Percentiles rank a stretch among this genome's conserved stretches.
Evolutionary conservation across 176 grass and related monocot genomes (phyloP).

Genomic region (Triticum urartu): DNA sequence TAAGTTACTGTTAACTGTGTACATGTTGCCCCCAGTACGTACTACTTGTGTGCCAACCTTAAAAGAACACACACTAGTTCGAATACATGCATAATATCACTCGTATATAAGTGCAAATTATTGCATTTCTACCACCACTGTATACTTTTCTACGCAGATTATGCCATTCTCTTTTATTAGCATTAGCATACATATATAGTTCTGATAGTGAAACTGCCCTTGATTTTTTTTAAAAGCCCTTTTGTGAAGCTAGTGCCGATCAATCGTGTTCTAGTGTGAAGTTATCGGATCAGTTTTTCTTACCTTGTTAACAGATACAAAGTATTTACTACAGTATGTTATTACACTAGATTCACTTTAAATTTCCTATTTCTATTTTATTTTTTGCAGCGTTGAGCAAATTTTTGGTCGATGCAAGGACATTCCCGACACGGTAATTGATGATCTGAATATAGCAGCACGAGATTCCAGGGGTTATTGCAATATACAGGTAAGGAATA

Average conservation of each 20-base stretch:
- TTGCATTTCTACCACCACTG: neutral
- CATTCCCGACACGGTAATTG: neutral
- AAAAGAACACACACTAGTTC: neutral
- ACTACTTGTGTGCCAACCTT: neutral
- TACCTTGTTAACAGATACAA: neutral
- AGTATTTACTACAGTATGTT: neutral
- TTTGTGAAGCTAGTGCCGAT: neutral
- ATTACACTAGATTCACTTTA: neutral
- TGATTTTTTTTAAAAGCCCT: neutral
- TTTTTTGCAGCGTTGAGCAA: slow-evolving; percentile 24
- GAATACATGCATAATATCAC: neutral
- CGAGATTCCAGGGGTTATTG: neutral
- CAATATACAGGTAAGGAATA: slow-evolving; percentile 26
- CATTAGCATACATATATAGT: neutral
- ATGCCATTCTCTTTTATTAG: neutral
- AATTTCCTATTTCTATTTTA: neutral
- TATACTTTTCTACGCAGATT: neutral
- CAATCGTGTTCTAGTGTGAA: neutral
- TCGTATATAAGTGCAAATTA: neutral
- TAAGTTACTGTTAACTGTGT: neutral
- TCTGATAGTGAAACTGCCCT: neutral
- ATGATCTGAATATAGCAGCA: slow-evolving; percentile 32
- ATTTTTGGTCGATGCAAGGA: slow-evolving; percentile 24
- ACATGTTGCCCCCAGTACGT: neutral
- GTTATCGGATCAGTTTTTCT: neutral